Evolutionary conservation across 2,329 filamentous ascomycete species (phyloP), one percentile per base, ranked within the genome.

Genomic region (Apiospora sp.): DNA sequence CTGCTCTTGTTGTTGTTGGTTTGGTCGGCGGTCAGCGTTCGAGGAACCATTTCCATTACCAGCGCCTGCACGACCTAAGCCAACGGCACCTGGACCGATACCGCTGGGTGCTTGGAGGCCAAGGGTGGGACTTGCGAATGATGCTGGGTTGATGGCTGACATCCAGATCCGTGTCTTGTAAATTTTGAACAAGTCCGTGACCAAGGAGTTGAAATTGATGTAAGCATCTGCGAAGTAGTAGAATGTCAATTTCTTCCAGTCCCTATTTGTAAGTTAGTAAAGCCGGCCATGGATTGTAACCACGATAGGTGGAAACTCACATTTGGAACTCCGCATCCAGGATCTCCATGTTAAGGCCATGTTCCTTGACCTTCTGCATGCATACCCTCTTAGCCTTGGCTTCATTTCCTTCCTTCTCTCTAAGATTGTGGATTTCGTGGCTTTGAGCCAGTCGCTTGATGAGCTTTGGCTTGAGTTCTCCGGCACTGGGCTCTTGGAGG

Each of bases 111-210:
- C 90, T 80, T 92, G 91, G 30, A 95, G 85, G 37, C 92, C 92
- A 68, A 94, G 86, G 3, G 91, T 91, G 24, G 93, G 93, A 75
- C 92, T 95, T 34, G 93, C 93, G 82, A 98, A 98, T 0, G 96
- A 98, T 6, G 96, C 96, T 10, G 96, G 96, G 81, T 99, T 99
- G 82, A 99, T 97, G 4, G 96, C 96, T 5, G 96, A 98, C 94
- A 99, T 98, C 96, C 96, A 99, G 79, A 99, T 99, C 77, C 97
- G 91, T 30, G 96, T 98, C 86, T 99, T 99, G 88, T 98, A 99
- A 75, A 98, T 96, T 84, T 98, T 98, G 89, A 98, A 99, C 16
- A 99, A 88, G 81, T 99, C 96, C 0, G 95, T 98, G 71, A 99
- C 96, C 22, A 99, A 90, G 2, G 94, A 94, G 82, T 99, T 99